phyloP scores from a whole-genome alignment of 495 filamentous ascomycete species.

The Penicillium atrosanguineum region DNA sequence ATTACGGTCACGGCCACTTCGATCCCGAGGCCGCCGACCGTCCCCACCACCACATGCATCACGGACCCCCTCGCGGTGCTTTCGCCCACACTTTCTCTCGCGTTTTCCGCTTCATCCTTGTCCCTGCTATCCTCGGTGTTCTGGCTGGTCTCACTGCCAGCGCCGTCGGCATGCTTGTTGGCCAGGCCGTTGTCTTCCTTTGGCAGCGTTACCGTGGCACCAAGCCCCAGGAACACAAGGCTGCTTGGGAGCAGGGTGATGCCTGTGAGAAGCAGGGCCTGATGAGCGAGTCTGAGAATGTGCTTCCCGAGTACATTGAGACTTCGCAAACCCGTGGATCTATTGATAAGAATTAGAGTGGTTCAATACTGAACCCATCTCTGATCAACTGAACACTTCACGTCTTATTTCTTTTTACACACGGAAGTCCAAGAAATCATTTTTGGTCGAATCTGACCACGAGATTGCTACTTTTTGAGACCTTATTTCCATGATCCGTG shows the following conservation, averaged over 20 bases:
- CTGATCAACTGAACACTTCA: neutral
- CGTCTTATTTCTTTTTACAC: neutral
- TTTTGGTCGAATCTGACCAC: neutral
- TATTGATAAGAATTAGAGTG: constrained; percentile 31
- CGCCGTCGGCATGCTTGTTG: constrained; percentile 53
- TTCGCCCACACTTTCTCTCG: constrained; percentile 44
- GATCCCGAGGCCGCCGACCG: constrained; percentile 18
- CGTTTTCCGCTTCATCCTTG: constrained; percentile 48
- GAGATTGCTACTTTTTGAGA: neutral
- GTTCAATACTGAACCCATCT: neutral
- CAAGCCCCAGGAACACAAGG: constrained; percentile 26
- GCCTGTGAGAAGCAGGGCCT: constrained; percentile 42
- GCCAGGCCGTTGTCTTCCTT: constrained; percentile 48
- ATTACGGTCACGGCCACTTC: constrained; percentile 12
- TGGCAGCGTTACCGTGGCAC: constrained; percentile 47
- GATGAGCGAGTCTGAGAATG: constrained; percentile 33
- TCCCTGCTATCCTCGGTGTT: constrained; percentile 47
- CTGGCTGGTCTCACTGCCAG: constrained; percentile 49
- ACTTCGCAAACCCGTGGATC: constrained; percentile 13
- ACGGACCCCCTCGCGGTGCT: constrained; percentile 30
- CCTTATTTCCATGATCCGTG: constrained; percentile 4
- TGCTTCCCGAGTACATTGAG: constrained; percentile 34
- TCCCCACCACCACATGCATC: constrained; percentile 26
- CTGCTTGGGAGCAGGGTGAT: constrained; percentile 35
- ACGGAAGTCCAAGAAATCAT: neutral